Evolutionary conservation across 768 basidiomycete genomes (phyloP).

Genomic region (Pluteus cervinus): DNA sequence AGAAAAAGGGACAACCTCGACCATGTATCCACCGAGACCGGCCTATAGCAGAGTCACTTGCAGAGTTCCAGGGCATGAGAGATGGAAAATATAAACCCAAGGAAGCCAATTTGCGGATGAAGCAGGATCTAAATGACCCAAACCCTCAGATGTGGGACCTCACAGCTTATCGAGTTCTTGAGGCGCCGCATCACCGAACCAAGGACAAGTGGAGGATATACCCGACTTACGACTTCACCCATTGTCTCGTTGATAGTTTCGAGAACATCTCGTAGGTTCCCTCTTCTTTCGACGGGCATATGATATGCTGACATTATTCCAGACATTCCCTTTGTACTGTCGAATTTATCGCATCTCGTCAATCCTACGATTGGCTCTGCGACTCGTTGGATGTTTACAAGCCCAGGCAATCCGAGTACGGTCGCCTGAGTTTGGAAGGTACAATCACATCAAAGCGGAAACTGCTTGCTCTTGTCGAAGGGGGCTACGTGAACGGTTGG

Average conservation of each 20-base stretch:
- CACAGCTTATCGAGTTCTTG: slow-evolving; percentile 90
- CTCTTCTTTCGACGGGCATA: not conserved
- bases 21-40: slow-evolving; percentile 85
- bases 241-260: slow-evolving; percentile 96
- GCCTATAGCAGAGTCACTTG: slow-evolving; percentile 80
- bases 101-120: slow-evolving; percentile 93
- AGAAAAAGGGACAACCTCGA: slow-evolving; percentile 70
- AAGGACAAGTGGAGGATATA: slow-evolving; percentile 94
- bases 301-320: slow-evolving; percentile 1
- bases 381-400: slow-evolving; percentile 97
- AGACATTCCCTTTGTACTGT: slow-evolving; percentile 97
- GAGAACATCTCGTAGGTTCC: slow-evolving; percentile 97
- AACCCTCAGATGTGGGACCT: slow-evolving; percentile 99
- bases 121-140: slow-evolving; percentile 85
- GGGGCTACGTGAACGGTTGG: slow-evolving; percentile 85
- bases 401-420: slow-evolving; percentile 95
- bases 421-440: slow-evolving; percentile 87
- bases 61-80: slow-evolving; percentile 90
- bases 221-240: slow-evolving; percentile 98
- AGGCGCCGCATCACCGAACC: slow-evolving; percentile 90
- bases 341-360: slow-evolving; percentile 92
- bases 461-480: slow-evolving; percentile 81
- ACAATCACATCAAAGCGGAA: slow-evolving; percentile 98
- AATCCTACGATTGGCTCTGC: slow-evolving; percentile 99
- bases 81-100: slow-evolving; percentile 86